phyloP scores from a whole-genome alignment of 768 basidiomycete genomes.

The Lanmaoa rubissima region DNA sequence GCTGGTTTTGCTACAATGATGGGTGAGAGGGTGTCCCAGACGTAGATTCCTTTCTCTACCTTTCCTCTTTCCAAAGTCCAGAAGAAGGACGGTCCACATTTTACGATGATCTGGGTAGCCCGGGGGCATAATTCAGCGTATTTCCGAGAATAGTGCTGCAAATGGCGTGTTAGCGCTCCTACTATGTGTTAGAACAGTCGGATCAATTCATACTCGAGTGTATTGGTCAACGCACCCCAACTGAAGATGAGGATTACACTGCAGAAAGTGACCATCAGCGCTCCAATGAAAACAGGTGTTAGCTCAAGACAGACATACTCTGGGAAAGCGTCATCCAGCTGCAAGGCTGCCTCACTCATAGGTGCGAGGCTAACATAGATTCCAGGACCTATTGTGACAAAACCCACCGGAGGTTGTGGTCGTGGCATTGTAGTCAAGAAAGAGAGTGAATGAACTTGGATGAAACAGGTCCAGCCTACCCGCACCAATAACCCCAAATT shows the following conservation, averaged over 20 bases:
- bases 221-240: slow-evolving; percentile 22
- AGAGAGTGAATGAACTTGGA: too few relatives aligned
- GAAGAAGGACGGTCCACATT: slow-evolving; percentile 21
- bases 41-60: slow-evolving; percentile 4
- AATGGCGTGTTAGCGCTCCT: slow-evolving; percentile 27
- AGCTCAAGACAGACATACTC: slow-evolving; percentile 13
- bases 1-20: slow-evolving; percentile 12
- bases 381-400: slow-evolving; percentile 15
- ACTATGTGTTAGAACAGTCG: slow-evolving; percentile 10
- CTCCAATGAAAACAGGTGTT: not conserved
- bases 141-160: slow-evolving; percentile 24
- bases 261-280: not conserved
- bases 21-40: not conserved
- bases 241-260: slow-evolving; percentile 32
- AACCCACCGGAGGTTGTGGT: slow-evolving; percentile 15
- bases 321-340: slow-evolving; percentile 12
- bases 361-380: slow-evolving; percentile 12
- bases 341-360: not conserved
- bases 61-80: slow-evolving; percentile 10
- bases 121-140: slow-evolving; percentile 27
- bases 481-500: too few relatives aligned
- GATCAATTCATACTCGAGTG: not conserved
- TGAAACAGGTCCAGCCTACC: not conserved
- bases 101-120: slow-evolving; percentile 29
- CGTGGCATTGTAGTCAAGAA: slow-evolving; percentile 6